Conservation (phyloP, 1,284 basidiomycete species). For the Athelia sp. region DNA sequence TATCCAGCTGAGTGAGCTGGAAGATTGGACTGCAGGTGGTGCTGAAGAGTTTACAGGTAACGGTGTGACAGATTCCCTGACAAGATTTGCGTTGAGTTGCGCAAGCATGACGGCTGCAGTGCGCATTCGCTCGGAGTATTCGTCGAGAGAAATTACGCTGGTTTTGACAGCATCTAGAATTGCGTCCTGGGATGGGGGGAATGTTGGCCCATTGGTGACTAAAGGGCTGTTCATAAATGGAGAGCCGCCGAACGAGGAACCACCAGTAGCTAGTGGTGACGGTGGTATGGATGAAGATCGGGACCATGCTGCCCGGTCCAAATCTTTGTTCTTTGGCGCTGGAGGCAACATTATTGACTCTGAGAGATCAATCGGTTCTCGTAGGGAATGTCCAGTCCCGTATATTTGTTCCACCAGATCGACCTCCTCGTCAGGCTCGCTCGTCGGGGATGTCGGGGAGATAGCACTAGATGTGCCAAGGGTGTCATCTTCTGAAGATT, state of each 20-base stretch:
- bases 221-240: slow-evolving; percentile 5
- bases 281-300: slow-evolving; percentile 50
- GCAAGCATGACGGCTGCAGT: slow-evolving; percentile 98
- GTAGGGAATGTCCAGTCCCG: slow-evolving; percentile 70
- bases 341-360: slow-evolving; percentile 77
- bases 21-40: slow-evolving; percentile 16
- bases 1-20: slow-evolving; percentile 51
- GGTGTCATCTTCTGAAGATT: slow-evolving; percentile 14
- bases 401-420: slow-evolving; percentile 94
- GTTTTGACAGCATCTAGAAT: slow-evolving; percentile 11
- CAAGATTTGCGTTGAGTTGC: slow-evolving; percentile 85
- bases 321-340: slow-evolving; percentile 83
- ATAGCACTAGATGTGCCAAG: slow-evolving; percentile 17
- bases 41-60: slow-evolving; percentile 28
- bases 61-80: slow-evolving; percentile 43
- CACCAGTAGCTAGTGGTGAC: slow-evolving; percentile 35
- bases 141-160: slow-evolving; percentile 68
- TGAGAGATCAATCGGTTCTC: slow-evolving; percentile 68
- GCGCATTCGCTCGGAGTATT: slow-evolving; percentile 97
- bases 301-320: slow-evolving; percentile 84
- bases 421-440: slow-evolving; percentile 64
- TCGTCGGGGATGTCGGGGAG: slow-evolving; percentile 15
- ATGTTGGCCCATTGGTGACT: slow-evolving; percentile 2
- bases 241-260: slow-evolving; percentile 9
- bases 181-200: neutral